Evolutionary conservation across 495 filamentous ascomycete genomes (phyloP), one percentile per base, ranked within the genome.

Genomic region (Neurospora sp.): DNA sequence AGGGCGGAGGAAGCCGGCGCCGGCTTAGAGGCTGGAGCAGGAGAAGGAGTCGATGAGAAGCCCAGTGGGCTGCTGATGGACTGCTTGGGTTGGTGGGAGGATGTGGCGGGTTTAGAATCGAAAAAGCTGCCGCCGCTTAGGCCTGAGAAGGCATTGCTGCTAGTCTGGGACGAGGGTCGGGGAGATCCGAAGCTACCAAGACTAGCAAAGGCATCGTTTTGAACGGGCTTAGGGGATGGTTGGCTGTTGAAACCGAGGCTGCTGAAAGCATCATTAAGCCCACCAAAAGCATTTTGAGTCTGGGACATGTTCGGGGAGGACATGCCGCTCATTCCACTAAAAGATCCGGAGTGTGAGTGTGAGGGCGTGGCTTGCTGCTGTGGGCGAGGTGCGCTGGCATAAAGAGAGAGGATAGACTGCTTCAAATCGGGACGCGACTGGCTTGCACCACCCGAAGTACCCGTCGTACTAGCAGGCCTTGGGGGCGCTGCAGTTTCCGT

Each of bases 381-480:
- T 46, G 89, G 87, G 73, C 88, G 87, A 20, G 91, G 92, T 48
- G 92, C 91, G 48, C 94, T 93, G 42, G 96, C 92, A 78, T 99
- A 99, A 9, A 99, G 85, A 3, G 96, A 98, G 12, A 99, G 83
- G 72, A 99, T 99, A 14, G 95, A 98, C 80, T 97, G 94, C 81
- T 98, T 98, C 46, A 99, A 84, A 80, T 99, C 96, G 2, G 96
- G 95, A 46, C 96, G 87, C 53, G 94, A 97, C 75, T 92, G 89
- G 39, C 85, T 85, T 20, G 83, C 83, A 7, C 87, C 77, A 22
- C 85, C 84, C 11, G 87, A 82, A 31, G 88, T 88, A 22, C 91
- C 88, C 41, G 88, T 86, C 14, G 91, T 91, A 80, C 92, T 96
- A 6, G 89, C 85, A 7, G 94, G 92, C 61, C 94, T 88, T 68